Percentiles rank a stretch among this genome's conserved stretches.
Evolutionary conservation across 1,284 basidiomycete genomes (phyloP).

Genomic region (Apiotrichum mycotoxinovorans): DNA sequence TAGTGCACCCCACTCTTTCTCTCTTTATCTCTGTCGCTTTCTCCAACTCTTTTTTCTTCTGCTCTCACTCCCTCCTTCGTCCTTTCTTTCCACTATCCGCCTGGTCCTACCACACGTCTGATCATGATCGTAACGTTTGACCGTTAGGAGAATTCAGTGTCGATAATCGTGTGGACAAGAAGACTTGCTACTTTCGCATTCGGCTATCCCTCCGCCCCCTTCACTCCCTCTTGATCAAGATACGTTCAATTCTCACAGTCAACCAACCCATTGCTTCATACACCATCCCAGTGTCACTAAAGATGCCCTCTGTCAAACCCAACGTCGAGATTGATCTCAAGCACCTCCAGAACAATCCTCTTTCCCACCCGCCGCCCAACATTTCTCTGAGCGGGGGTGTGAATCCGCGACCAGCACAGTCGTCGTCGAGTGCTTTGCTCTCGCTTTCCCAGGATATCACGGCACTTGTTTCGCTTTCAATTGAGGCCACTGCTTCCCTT

Average conservation of each 20-base stretch:
- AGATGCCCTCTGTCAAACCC: conserved; percentile 1
- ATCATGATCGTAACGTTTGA: no score
- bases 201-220: no score
- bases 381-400: background rate
- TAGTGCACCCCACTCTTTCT: background rate
- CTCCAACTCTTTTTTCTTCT: background rate
- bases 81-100: no score
- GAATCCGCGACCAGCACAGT: conserved; percentile 6
- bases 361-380: conserved; percentile 4
- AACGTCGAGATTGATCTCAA: conserved; percentile 7
- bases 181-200: no score
- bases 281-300: background rate
- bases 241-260: background rate
- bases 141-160: no score
- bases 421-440: conserved; percentile 25
- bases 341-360: conserved; percentile 3
- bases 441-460: conserved; percentile 40
- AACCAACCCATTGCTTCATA: background rate
- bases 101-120: no score
- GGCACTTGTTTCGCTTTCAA: conserved; percentile 37
- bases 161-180: no score
- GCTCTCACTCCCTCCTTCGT: background rate
- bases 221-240: no score
- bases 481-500: conserved; percentile 33
- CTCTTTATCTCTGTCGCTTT: background rate